Evolutionary conservation across 1,284 basidiomycete species (phyloP), one percentile per base, ranked within the genome.

Genomic region (Golubevia pallescens): DNA sequence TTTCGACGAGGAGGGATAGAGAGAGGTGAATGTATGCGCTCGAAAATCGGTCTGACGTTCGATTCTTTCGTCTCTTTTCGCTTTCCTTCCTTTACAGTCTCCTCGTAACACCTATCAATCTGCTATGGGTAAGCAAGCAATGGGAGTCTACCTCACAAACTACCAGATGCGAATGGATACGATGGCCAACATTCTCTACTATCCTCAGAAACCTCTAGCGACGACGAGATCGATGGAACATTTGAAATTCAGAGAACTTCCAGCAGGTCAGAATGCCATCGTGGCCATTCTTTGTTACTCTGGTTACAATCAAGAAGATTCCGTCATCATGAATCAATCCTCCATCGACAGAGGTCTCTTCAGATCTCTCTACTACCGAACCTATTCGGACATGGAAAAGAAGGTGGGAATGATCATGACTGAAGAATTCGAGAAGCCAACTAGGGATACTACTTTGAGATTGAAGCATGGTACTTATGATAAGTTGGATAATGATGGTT

Each of bases 281-380:
- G 95, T 99, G 58, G 96, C 97, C 2, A 99, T 99, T 85, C 88
- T 99, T 61, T 98, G 95, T 84, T 99, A 99, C 87, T 97, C 95
- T 76, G 96, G 96, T 38, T 99, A 99, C 88, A 99, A 99, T 87
- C 97, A 99, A 87, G 97, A 99, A 91, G 97, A 99, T 90, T 99
- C 97, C 73, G 96, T 99, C 86, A 99, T 99, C 87, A 97, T 99
- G 96, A 99, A 99, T 86, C 96, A 99, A 87, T 94, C 93, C 73
- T 97, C 96, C 20, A 94, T 99, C 80, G 96, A 99, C 84, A 93
- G 97, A 65, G 96, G 97, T 68, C 89, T 99, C 42, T 99, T 99
- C 92, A 91, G 96, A 32, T 97, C 95, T 88, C 92, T 99, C 83
- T 99, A 99, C 87, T 99, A 97, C 87, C 91, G 97, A 77, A 95